Base-by-base conservation (phyloP, 2,329 filamentous ascomycete species). In the Lachnellula hyalina region DNA sequence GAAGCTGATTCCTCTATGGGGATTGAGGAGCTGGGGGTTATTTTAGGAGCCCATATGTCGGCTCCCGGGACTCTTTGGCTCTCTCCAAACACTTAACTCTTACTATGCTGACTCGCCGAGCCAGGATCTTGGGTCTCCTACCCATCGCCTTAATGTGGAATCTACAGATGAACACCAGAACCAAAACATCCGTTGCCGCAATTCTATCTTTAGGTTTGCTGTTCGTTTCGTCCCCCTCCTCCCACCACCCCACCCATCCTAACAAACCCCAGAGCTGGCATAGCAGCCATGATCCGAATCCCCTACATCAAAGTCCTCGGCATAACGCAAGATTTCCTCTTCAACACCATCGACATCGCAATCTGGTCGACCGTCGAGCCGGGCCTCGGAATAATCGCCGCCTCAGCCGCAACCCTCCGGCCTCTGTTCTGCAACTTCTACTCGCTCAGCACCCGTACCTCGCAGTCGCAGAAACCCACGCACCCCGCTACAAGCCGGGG, bases 191-290 rank as follows among this genome's bases (percentile, higher is more conserved):
- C 2, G 70, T 84, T 21, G 75, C 76, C 9, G 72, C 73, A 5
- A 74, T 85, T 45, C 68, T 86, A 49, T 74, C 74, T 6, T 75
- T 85, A 70, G 84, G 81, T 28, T 81, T 81, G 61, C 63, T 77
- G 75, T 65, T 47, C 58, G 63, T 54, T 73, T 65, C 57, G 70
- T 14, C 9, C 40, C 19, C 15, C 11, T 3, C 19, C 40, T 32
- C 11, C 21, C 15, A 34, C 28, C n/a, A 11, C 28, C 32, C 23
- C 21, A 47, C 15, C 3, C 28, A 19, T 57, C 38, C 59, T 51
- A 21, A 28, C 14, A 6, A 12, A 7, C 6, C 12, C 38, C 25
- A 65, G 62, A 14, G 64, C 65, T 21, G 65, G 63, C 11, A 42
- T 63, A 19, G 60, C 64, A 38, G 51, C 61, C 7, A 53, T 65